Evolutionary conservation across 768 basidiomycete species (phyloP).

Genomic region (Agrocybe pediades): DNA sequence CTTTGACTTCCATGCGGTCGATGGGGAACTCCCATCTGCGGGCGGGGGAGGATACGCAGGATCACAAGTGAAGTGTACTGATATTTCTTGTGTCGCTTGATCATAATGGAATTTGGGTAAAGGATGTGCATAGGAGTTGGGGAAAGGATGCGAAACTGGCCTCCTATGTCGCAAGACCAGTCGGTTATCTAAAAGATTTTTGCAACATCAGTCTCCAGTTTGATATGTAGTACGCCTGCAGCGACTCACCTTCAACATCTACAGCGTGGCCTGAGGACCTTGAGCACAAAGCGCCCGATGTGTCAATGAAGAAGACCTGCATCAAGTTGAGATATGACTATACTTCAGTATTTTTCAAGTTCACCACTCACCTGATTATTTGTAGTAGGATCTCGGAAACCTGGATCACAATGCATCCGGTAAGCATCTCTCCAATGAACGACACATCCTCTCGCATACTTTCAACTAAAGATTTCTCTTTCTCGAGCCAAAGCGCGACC

Average conservation of each 20-base stretch:
- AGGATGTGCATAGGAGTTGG: conserved; percentile 76
- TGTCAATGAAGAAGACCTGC: conserved; percentile 85
- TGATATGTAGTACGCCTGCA: neutral
- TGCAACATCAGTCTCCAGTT: neutral
- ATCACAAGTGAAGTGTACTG: conserved; percentile 60
- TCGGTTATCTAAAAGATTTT: conserved; percentile 48
- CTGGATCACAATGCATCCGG: conserved; percentile 33
- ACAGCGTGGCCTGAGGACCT: conserved; percentile 80
- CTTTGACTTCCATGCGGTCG: conserved; percentile 57
- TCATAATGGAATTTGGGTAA: conserved; percentile 71
- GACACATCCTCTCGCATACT: conserved; percentile 41
- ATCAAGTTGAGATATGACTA: neutral
- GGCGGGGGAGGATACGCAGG: conserved; percentile 57
- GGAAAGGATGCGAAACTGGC: conserved; percentile 75
- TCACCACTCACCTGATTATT: conserved; percentile 66
- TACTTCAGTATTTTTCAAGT: neutral
- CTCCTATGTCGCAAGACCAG: conserved; percentile 78
- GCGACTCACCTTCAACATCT: conserved; percentile 65
- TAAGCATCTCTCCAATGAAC: neutral
- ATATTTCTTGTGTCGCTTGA: conserved; percentile 55
- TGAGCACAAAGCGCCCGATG: conserved; percentile 75
- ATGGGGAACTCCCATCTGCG: conserved; percentile 20
- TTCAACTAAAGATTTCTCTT: conserved; percentile 78
- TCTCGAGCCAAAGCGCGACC: conserved; percentile 69
- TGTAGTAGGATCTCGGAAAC: conserved; percentile 63